Percentiles rank a stretch among this genome's conserved stretches.
Conservation (phyloP, 768 basidiomycete genomes). For the Lactarius evosmus region DNA sequence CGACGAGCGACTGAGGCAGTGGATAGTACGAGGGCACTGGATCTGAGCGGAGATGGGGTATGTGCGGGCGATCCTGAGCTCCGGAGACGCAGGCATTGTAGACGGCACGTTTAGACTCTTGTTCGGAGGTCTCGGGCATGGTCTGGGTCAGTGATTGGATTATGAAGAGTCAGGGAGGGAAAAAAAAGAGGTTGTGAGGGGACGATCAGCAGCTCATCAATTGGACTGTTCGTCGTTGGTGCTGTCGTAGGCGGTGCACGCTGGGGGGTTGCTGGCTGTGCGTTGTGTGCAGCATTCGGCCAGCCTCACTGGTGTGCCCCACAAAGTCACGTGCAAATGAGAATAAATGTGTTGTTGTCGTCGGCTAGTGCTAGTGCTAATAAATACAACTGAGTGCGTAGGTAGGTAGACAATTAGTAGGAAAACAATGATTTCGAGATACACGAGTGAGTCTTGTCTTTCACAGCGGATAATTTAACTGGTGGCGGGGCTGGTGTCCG, state of each 20-base stretch:
- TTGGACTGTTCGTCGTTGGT: neutral
- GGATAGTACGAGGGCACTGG: slow-evolving; percentile 37
- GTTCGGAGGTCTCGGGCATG: slow-evolving; percentile 22
- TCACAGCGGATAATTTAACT: slow-evolving; percentile 10
- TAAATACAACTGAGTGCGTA: slow-evolving; percentile 15
- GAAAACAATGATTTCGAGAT: neutral
- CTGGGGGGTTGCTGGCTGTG: neutral
- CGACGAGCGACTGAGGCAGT: slow-evolving; percentile 51
- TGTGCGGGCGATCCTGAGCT: slow-evolving; percentile 50
- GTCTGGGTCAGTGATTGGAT: slow-evolving; percentile 21
- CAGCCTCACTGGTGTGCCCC: neutral
- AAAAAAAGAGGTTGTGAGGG: neutral
- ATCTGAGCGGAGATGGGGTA: slow-evolving; percentile 61
- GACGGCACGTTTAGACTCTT: slow-evolving; percentile 46
- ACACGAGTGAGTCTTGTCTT: neutral
- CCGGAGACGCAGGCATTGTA: slow-evolving; percentile 53
- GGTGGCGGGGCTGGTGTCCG: slow-evolving; percentile 1
- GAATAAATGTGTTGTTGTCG: slow-evolving; percentile 5
- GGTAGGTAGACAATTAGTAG: neutral
- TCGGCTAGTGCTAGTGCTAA: neutral
- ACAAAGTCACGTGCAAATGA: slow-evolving; percentile 15
- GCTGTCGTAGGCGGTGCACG: neutral
- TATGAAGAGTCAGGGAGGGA: neutral
- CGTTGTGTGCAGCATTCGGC: neutral
- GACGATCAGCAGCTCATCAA: slow-evolving; percentile 10